A percentile compares a stretch with the other conserved stretches of the same genome.
These are phyloP conservation scores for Marasmius tenuissimus DNA, from an alignment of 1,284 basidiomycete species.

Conservation along the genomic window DNA sequence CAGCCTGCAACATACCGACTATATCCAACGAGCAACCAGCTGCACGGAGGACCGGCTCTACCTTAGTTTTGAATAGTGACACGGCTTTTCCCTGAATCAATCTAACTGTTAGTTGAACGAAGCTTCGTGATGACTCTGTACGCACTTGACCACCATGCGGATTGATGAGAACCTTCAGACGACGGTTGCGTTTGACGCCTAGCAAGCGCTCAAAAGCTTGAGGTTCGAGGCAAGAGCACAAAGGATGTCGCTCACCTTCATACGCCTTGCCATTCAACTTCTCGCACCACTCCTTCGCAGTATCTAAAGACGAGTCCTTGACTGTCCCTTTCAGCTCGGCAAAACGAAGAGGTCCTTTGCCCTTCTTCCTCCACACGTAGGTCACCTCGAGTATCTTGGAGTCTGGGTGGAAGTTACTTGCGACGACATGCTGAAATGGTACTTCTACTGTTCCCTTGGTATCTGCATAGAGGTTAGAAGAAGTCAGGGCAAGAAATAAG, in stretches of 20 bases:
- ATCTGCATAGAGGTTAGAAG: neutral
- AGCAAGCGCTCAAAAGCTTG: conserved; percentile 16
- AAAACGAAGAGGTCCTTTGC: conserved; percentile 37
- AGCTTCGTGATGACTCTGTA: conserved; percentile 7
- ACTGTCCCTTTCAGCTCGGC: conserved; percentile 44
- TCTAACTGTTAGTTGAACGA: neutral
- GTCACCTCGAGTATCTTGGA: conserved; percentile 40
- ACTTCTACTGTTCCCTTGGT: conserved; percentile 25
- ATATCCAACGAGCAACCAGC: conserved; percentile 70
- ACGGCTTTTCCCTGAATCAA: conserved; percentile 67
- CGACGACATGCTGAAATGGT: conserved; percentile 50
- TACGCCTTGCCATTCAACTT: conserved; percentile 62
- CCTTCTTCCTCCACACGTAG: conserved; percentile 43
- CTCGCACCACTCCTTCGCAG: conserved; percentile 56
- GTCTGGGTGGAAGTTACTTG: conserved; percentile 39
- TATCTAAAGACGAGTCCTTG: conserved; percentile 29
- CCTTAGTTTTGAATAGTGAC: conserved; percentile 59
- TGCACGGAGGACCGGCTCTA: conserved; percentile 80
- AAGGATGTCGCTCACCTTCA: conserved; percentile 42
- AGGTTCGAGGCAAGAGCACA: neutral
- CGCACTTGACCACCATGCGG: conserved; percentile 78
- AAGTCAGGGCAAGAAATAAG: neutral
- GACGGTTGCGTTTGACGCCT: conserved; percentile 50
- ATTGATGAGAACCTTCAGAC: conserved; percentile 81
- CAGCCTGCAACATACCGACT: conserved; percentile 45